Evolutionary conservation across 1,284 basidiomycete genomes (phyloP), one percentile per base, ranked within the genome.

Genomic region (Pseudozyma thailandica): DNA sequence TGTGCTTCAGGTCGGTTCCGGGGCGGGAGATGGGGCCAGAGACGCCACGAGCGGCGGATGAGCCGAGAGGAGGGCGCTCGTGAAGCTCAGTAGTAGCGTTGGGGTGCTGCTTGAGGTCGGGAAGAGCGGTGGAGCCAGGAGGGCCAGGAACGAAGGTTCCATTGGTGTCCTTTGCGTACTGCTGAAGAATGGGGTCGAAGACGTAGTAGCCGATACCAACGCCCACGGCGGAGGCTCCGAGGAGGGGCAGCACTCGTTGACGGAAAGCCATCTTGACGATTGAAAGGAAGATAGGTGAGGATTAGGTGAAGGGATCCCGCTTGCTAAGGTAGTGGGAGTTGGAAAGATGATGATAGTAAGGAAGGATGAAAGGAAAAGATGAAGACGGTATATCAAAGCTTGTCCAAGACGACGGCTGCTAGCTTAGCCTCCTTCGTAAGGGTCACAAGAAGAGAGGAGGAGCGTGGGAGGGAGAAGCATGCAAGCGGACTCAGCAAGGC

Each of bases 141-240:
- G 56, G 52, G 23, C 60, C 64, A 12, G 70, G 44, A 8, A 50
- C 41, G 28, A 69, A 73, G 28, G 70, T 73, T 46, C 65, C 64
- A 28, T 61, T 57, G 53, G 70, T 73, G 50, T 73, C 70, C 44
- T 64, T 58, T 23, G 50, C 39, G 33, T 73, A 73, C 54, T 73
- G 70, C 35, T 58, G 55, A 20, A 73, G 70, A 33, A 73, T 23
- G 20, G 70, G 70, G n/a, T 73, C 70, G 39, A 69, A 73, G 56
- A 73, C 70, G 44, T 64, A 73, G 64, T 64, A 63, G 30, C 70
- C 70, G 16, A 73, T 69, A 47, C 70, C 70, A 30, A 69, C 70
- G 54, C 70, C 70, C 2, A 69, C 54, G 50, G 53, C 60, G 16
- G 70, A 63, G 20, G 56, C 64, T 42, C 64, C 70, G 31, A 73